Evolutionary conservation across 805 yeast genomes (phyloP), one percentile per base, ranked within the genome.

Genomic region (Candida chauliodis): DNA sequence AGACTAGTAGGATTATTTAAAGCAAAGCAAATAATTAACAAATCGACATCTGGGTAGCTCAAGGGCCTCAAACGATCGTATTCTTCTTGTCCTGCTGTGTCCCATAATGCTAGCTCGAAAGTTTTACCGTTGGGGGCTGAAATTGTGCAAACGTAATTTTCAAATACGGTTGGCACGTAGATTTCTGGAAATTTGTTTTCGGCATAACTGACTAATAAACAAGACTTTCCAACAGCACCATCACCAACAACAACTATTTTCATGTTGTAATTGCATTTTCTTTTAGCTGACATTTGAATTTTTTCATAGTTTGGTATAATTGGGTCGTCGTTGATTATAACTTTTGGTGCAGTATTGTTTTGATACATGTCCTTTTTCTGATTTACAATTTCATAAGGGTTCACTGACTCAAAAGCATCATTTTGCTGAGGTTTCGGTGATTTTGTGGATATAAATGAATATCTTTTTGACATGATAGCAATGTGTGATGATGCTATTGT

Each of bases 201-300:
- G 3, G 86, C 74, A 55, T 81, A 88, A 14, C 85, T 61, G n/a
- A 66, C 71, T 41, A 85, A 53, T 49, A 87, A 58, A 50, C 90
- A 83, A 0, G 95, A 88, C 57, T 87, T 87, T n/a, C 96, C 96
- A 55, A 93, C 82, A 13, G 87, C 90, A 50, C 91, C 89, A 58
- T 87, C 96, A 6, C 96, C 95, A 8, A 88, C 93, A 19, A 84
- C 84, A 9, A 87, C 95, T 5, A 85, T 63, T 53, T 84, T 84
- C 65, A 66, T 59, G 20, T 54, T 47, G 28, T 52, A 50, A 13
- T 45, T 37, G 3, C 23, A 26, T 7, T 50, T 48, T 23, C 46
- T 49, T 30, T 52, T 52, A 19, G 42, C 44, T 44, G 54, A 58
- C 13, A 45, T 42, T 6, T 50, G 44, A 37, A 58, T 61, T 43